Percentiles rank a stretch among this genome's conserved stretches.
phyloP scores from a whole-genome alignment of 257 asterid genomes.

The Jasminum sambac region DNA sequence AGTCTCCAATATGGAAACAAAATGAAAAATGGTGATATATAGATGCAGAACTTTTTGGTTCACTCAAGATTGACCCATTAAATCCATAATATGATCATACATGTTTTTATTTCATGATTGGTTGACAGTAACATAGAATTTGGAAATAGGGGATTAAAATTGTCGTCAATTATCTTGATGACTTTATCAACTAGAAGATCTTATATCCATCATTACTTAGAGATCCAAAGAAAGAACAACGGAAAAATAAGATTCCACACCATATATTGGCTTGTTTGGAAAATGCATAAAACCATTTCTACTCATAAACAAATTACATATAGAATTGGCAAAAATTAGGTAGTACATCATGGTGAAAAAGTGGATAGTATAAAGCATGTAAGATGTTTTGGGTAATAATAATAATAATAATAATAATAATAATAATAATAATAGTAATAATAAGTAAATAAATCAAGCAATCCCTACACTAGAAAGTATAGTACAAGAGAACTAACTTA shows the following conservation, averaged over 20 bases:
- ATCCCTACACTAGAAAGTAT: too few species aligned
- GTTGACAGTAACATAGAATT: background rate
- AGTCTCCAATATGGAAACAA: constrained; percentile 15
- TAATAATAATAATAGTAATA: too few species aligned
- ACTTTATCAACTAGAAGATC: background rate
- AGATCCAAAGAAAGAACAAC: background rate
- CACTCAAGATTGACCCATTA: background rate
- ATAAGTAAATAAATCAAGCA: too few species aligned
- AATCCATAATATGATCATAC: background rate
- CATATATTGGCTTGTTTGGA: background rate
- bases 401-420: too few species aligned
- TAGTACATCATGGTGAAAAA: too few species aligned
- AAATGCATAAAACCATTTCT: too few species aligned
- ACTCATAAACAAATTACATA: too few species aligned
- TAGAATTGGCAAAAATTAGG: too few species aligned
- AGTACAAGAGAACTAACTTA: background rate
- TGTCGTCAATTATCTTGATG: background rate
- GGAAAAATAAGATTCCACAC: background rate
- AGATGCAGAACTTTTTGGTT: background rate
- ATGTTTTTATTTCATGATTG: background rate
- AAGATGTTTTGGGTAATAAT: too few species aligned
- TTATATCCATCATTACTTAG: background rate
- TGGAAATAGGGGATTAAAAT: background rate
- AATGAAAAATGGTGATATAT: background rate
- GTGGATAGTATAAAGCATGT: too few species aligned